Evolutionary conservation across 2,329 filamentous ascomycete genomes (phyloP), one percentile per base, ranked within the genome.

Genomic region (Ascosphaera pollenicola): DNA sequence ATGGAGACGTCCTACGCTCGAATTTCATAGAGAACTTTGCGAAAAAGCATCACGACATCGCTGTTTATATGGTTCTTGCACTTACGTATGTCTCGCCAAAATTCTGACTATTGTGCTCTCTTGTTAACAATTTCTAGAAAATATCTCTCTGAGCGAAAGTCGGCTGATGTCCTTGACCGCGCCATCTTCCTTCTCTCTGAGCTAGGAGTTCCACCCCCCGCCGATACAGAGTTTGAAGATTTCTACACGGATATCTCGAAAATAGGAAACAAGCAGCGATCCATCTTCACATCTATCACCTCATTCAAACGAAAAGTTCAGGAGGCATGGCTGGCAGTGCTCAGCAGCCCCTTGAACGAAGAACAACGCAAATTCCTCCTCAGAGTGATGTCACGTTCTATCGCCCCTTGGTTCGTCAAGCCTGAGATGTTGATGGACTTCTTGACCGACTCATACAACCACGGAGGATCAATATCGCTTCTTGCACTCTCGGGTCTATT

Each of bases 361-460:
- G 69, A 78, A 13, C 78, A 92, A 53, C 75, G 80, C 39, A 95
- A 95, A 55, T 64, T 65, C 37, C 67, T 93, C 2, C 66, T 98
- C 37, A 69, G 72, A 43, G 69, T 78, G 44, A 77, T 91, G 59
- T 75, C 81, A 2, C 70, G 71, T 34, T 74, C 74, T 26, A 82
- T 94, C 48, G 78, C 80, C 17, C 85, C 87, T 1, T 92, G 83
- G 80, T 93, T 95, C 58, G 69, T 66, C 37, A 80, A 83, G 44
- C 78, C 84, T 1, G 87, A 95, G 52, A 67, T 92, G 32, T 68
- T 98, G 26, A 84, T 93, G 67, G 89, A 98, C 61, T 98, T 95
- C 57, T 62, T 98, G 40, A 93, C 84, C n/a, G 82, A 89, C 59
- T 91, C 77, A 21, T 95, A 92, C 61, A 70, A 94, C 49, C 64